phyloP scores from a whole-genome alignment of 2,329 filamentous ascomycete genomes.

The Penicillium janthinellum region DNA sequence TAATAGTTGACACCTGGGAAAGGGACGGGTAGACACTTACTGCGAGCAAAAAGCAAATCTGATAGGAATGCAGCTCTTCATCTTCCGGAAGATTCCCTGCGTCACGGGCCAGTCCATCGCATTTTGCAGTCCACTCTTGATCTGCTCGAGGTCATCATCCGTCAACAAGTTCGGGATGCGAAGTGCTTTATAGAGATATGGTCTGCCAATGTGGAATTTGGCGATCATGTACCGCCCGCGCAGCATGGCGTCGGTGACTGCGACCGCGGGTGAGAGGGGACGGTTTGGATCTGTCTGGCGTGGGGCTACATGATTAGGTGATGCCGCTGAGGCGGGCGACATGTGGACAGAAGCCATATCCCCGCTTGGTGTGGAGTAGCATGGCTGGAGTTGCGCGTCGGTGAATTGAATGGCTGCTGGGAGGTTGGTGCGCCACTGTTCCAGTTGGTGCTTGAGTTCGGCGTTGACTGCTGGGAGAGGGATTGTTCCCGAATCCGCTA shows the following conservation, averaged over 20 bases:
- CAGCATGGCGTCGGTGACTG: conserved; percentile 43
- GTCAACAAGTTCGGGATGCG: conserved; percentile 39
- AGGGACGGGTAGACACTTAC: conserved; percentile 23
- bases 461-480: conserved; percentile 53
- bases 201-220: conserved; percentile 45
- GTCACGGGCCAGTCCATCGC: conserved; percentile 48
- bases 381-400: conserved; percentile 26
- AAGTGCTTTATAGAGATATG: conserved; percentile 48
- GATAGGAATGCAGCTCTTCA: conserved; percentile 48
- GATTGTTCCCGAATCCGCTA: conserved; percentile 45
- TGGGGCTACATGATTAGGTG: conserved; percentile 25
- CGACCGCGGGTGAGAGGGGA: conserved; percentile 37
- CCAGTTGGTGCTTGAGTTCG: conserved; percentile 58
- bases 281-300: conserved; percentile 21
- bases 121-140: conserved; percentile 41
- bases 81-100: conserved; percentile 41
- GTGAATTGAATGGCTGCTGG: conserved; percentile 52
- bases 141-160: conserved; percentile 45
- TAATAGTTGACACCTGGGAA: neutral
- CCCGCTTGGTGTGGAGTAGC: conserved; percentile 21
- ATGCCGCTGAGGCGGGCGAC: conserved; percentile 23
- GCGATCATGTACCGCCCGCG: conserved; percentile 41
- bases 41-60: conserved; percentile 47
- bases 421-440: conserved; percentile 57
- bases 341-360: conserved; percentile 25